Percentiles rank a stretch among this genome's conserved stretches.
These are phyloP conservation scores for Abortiporus biennis DNA, from an alignment of 1,284 basidiomycete species.

Conservation along the genomic window DNA sequence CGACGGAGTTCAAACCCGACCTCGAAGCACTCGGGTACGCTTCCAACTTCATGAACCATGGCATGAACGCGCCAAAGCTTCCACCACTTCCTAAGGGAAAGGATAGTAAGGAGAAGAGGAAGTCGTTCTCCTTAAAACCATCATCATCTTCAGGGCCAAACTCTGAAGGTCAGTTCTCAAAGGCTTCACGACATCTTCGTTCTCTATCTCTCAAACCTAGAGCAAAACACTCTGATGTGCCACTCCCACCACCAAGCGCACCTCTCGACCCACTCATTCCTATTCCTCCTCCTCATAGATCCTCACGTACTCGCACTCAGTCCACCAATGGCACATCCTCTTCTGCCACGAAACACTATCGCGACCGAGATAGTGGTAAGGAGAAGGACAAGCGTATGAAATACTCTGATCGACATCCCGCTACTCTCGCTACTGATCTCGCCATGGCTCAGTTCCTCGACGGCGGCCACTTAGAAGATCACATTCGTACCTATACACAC, in stretches of 20 bases:
- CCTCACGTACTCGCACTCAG: constrained; percentile 14
- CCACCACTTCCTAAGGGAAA: constrained; percentile 25
- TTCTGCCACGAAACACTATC: too few relatives aligned
- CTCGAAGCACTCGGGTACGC: constrained; percentile 52
- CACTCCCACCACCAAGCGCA: neutral
- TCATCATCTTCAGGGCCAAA: neutral
- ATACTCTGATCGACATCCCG: constrained; percentile 32
- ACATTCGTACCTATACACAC: constrained; percentile 50
- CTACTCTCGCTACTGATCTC: constrained; percentile 55
- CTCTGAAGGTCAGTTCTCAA: neutral
- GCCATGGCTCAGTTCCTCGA: constrained; percentile 61
- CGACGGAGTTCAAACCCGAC: constrained; percentile 35
- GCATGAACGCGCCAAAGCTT: constrained; percentile 31
- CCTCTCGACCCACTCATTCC: neutral
- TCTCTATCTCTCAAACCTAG: neutral
- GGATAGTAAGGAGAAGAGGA: too few relatives aligned
- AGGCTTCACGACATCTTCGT: neutral
- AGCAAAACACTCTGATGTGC: neutral
- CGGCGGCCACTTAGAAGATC: constrained; percentile 54
- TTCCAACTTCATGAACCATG: constrained; percentile 49
- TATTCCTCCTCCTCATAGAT: constrained; percentile 3
- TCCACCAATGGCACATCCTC: constrained; percentile 7
- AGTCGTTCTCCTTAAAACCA: too few relatives aligned
- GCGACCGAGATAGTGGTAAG: too few relatives aligned
- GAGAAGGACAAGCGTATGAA: constrained; percentile 39